Evolutionary conservation across 306 rosid species (phyloP).

Genomic region (Rubus parviflorus): DNA sequence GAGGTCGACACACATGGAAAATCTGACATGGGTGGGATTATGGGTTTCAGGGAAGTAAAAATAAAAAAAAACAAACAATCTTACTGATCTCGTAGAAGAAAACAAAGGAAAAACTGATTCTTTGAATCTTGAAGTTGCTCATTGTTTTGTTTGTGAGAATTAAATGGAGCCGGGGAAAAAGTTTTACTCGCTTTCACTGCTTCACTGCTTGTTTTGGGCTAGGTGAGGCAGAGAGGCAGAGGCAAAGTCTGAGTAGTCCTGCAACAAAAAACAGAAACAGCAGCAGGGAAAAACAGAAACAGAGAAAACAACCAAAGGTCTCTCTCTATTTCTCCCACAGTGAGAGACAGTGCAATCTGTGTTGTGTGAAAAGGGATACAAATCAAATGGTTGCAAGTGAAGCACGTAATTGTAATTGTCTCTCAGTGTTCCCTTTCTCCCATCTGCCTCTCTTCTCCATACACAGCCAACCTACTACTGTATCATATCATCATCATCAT

Average conservation of each 20-base stretch:
- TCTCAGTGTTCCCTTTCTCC: conserved; percentile 65
- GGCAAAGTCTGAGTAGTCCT: conserved; percentile 14
- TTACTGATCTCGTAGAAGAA: background rate
- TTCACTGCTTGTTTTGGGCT: conserved; percentile 8
- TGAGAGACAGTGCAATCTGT: conserved; percentile 47
- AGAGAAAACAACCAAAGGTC: conserved; percentile 42
- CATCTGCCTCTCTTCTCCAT: conserved; percentile 79
- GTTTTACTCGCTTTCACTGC: background rate
- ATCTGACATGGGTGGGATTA: conserved; percentile 8
- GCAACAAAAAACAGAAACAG: conserved; percentile 5
- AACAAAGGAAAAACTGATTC: conserved; percentile 26
- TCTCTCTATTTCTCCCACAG: conserved; percentile 35
- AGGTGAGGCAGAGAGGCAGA: conserved; percentile 11
- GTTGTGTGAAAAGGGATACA: conserved; percentile 50
- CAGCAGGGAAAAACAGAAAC: background rate
- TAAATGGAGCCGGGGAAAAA: background rate
- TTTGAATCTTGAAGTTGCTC: background rate
- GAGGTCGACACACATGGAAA: conserved; percentile 55
- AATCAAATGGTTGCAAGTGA: conserved; percentile 59
- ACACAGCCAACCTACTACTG: conserved; percentile 38
- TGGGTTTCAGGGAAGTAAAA: conserved; percentile 1
- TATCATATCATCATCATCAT: conserved; percentile 32
- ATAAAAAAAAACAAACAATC: background rate
- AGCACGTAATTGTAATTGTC: conserved; percentile 65
- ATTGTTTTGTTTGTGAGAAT: background rate